A percentile compares a stretch with the other conserved stretches of the same genome.
Conservation (phyloP, 2,329 filamentous ascomycete genomes). For the Dichotomopilus funicola region DNA sequence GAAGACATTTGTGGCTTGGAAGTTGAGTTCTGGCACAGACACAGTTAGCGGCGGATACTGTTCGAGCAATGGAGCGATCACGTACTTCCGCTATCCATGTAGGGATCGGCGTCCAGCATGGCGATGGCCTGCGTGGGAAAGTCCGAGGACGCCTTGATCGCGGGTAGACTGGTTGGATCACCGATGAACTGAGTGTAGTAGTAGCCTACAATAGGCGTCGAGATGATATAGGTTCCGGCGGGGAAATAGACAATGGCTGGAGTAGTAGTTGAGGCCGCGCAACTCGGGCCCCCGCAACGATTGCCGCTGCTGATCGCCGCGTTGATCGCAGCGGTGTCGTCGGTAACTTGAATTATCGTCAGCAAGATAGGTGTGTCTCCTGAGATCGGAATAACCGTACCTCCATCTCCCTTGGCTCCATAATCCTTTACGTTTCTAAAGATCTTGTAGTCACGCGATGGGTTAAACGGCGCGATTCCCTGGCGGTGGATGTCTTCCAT, state of each 20-base stretch:
- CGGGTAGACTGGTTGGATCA: conserved; percentile 54
- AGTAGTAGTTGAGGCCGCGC: conserved; percentile 28
- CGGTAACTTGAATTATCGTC: conserved; percentile 32
- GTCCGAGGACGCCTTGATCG: conserved; percentile 44
- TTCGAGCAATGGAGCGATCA: neutral
- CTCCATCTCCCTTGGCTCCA: conserved; percentile 35
- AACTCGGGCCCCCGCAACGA: conserved; percentile 36
- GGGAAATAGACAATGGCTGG: conserved; percentile 29
- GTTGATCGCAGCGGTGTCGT: conserved; percentile 52
- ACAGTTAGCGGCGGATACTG: neutral
- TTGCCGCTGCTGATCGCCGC: conserved; percentile 38
- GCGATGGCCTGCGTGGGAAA: conserved; percentile 39
- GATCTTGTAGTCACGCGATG: conserved; percentile 36
- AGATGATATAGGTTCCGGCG: conserved; percentile 57
- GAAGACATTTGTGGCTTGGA: conserved; percentile 53
- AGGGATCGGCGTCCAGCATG: conserved; percentile 43
- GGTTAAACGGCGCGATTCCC: conserved; percentile 42
- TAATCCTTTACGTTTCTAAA: conserved; percentile 44
- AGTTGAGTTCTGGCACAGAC: conserved; percentile 32
- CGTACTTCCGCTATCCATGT: conserved; percentile 25
- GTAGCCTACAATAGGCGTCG: conserved; percentile 61
- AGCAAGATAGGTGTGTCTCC: neutral
- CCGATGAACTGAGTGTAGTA: conserved; percentile 77
- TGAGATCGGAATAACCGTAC: conserved; percentile 12
- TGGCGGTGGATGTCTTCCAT: conserved; percentile 42